Conservation (phyloP, 306 rosid genomes). For the Boehmeria nivea region DNA sequence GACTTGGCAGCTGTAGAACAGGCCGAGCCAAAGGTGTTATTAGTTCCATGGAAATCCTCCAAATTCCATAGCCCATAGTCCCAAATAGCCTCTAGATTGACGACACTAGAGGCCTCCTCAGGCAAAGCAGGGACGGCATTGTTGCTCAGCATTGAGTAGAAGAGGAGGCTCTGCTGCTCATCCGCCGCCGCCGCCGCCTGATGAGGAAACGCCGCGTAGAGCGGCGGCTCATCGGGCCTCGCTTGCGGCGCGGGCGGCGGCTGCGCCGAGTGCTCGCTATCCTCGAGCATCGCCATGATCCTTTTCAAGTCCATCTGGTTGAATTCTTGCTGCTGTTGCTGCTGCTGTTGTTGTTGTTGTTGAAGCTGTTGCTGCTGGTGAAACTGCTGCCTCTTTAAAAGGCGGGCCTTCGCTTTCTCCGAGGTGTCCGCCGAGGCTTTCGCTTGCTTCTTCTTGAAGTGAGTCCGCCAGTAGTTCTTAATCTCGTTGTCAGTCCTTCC, state of each 20-base stretch:
- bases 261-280: constrained; percentile 28
- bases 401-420: constrained; percentile 53
- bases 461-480: constrained; percentile 91
- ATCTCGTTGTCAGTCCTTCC: constrained; percentile 96
- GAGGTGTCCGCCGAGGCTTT: constrained; percentile 41
- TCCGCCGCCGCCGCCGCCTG: not conserved
- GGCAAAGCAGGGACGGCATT: constrained; percentile 26
- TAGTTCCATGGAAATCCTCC: constrained; percentile 55
- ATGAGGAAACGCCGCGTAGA: no score
- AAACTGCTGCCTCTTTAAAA: constrained; percentile 53
- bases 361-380: constrained; percentile 54
- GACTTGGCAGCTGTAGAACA: constrained; percentile 34
- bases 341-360: constrained; percentile 27
- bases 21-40: constrained; percentile 30
- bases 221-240: not conserved
- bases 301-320: constrained; percentile 50
- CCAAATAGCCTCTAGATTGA: constrained; percentile 47
- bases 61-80: constrained; percentile 63
- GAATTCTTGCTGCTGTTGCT: constrained; percentile 25
- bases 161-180: constrained; percentile 42
- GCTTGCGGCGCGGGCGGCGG: constrained; percentile 32
- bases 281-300: constrained; percentile 56
- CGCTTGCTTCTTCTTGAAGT: constrained; percentile 66
- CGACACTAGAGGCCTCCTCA: constrained; percentile 29
- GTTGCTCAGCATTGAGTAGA: constrained; percentile 38